Evolutionary conservation across 2,329 filamentous ascomycete genomes (phyloP).

Genomic region (Neofusicoccum ribis): DNA sequence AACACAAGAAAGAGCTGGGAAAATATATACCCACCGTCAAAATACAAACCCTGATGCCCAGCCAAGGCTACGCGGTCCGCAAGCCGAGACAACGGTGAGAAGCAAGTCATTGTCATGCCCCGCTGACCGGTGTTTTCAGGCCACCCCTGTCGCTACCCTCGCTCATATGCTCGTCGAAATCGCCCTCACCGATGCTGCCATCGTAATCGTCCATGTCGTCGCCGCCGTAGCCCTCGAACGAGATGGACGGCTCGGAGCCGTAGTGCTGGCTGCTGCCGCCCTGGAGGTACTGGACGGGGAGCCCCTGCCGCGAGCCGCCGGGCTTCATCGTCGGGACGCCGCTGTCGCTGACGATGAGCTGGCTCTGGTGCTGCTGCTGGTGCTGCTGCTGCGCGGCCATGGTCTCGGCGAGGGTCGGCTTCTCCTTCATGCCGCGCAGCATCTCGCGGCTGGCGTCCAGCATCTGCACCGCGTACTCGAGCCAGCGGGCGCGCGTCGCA

Average conservation of each 20-base stretch:
- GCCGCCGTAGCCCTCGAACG: not conserved
- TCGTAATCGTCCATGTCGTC: slow-evolving; percentile 15
- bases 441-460: slow-evolving; percentile 46
- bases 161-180: slow-evolving; percentile 5
- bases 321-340: slow-evolving; percentile 12
- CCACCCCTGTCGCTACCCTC: slow-evolving; percentile 7
- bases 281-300: not conserved
- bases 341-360: slow-evolving; percentile 10
- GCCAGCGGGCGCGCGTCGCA: slow-evolving; percentile 64
- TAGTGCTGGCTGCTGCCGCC: slow-evolving; percentile 9
- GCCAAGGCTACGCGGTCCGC: not conserved
- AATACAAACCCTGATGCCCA: not conserved
- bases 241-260: slow-evolving; percentile 9
- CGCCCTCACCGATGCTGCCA: slow-evolving; percentile 5
- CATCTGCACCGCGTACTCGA: slow-evolving; percentile 47
- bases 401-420: slow-evolving; percentile 31
- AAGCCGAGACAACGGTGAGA: not conserved
- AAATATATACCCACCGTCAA: not conserved
- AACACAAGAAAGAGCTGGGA: not conserved
- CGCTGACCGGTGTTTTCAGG: slow-evolving; percentile 15
- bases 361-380: not conserved
- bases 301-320: not conserved
- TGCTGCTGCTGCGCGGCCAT: not conserved
- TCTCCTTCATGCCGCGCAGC: slow-evolving; percentile 47
- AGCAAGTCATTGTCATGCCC: not conserved